phyloP scores from a whole-genome alignment of 495 filamentous ascomycete genomes.

The Talaromyces nanjingensis region DNA sequence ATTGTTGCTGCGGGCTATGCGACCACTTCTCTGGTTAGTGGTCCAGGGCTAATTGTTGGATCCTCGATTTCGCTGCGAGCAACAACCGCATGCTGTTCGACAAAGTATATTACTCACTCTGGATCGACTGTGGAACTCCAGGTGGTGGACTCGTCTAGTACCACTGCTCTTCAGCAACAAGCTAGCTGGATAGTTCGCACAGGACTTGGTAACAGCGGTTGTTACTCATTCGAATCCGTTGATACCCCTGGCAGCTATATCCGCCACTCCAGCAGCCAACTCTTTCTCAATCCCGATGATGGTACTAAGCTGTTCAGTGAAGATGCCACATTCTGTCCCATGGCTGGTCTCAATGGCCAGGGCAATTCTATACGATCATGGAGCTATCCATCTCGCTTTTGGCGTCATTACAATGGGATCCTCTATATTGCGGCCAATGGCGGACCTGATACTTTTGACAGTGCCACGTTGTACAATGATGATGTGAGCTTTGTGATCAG shows the following conservation, averaged over 20 bases:
- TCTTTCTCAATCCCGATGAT: constrained; percentile 41
- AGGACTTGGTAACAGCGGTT: constrained; percentile 44
- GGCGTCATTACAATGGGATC: constrained; percentile 43
- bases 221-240: constrained; percentile 48
- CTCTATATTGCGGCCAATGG: constrained; percentile 45
- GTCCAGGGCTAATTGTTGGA: constrained; percentile 38
- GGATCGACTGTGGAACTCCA: constrained; percentile 40
- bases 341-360: constrained; percentile 36
- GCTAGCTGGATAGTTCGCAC: constrained; percentile 48
- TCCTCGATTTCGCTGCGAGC: constrained; percentile 37
- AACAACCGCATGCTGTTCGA: constrained; percentile 44
- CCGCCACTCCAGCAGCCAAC: constrained; percentile 41
- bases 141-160: constrained; percentile 44
- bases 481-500: constrained; percentile 45
- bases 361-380: constrained; percentile 44
- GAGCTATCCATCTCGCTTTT: constrained; percentile 50
- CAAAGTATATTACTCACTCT: constrained; percentile 44
- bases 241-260: constrained; percentile 50
- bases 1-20: constrained; percentile 51
- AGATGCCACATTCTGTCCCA: constrained; percentile 50
- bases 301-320: constrained; percentile 43
- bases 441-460: constrained; percentile 43
- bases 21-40: constrained; percentile 38
- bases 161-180: constrained; percentile 34
- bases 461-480: constrained; percentile 34